phyloP scores from a whole-genome alignment of 371 early-diverging fungal genomes.

The Syncephalastrum racemosum region DNA sequence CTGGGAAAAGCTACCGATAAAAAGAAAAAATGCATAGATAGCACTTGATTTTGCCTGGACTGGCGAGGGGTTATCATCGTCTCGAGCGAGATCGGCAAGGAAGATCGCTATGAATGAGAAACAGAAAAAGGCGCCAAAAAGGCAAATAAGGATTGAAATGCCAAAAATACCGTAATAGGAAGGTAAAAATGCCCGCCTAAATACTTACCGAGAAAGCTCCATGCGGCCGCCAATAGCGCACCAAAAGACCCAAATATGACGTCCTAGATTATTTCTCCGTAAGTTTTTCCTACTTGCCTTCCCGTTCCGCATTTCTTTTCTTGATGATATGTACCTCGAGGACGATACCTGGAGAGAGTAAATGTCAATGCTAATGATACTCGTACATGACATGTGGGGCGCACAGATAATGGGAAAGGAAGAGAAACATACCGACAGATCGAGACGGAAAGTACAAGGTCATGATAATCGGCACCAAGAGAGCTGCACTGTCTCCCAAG shows the following conservation, averaged over 20 bases:
- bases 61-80: constrained; percentile 23
- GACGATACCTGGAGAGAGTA: too few relatives aligned
- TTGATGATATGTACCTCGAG: too few relatives aligned
- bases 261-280: constrained; percentile 17
- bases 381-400: too few relatives aligned
- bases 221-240: constrained; percentile 25
- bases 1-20: constrained; percentile 37
- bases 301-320: too few relatives aligned
- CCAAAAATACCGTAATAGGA: too few relatives aligned
- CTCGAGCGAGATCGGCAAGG: constrained; percentile 33
- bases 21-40: constrained; percentile 36
- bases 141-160: too few relatives aligned
- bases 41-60: constrained; percentile 36
- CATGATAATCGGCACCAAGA: constrained; percentile 18
- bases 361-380: too few relatives aligned
- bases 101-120: constrained; percentile 23
- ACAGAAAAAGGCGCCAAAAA: neutral
- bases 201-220: too few relatives aligned
- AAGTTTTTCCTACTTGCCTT: too few relatives aligned
- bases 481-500: constrained; percentile 14
- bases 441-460: constrained; percentile 28
- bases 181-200: too few relatives aligned
- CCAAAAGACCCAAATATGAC: constrained; percentile 30
- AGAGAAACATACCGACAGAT: constrained; percentile 15
- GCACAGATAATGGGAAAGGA: neutral